A percentile compares a stretch with the other conserved stretches of the same genome.
phyloP scores from a whole-genome alignment of 208 protist species.

The Acanthamoeba pearcei region DNA sequence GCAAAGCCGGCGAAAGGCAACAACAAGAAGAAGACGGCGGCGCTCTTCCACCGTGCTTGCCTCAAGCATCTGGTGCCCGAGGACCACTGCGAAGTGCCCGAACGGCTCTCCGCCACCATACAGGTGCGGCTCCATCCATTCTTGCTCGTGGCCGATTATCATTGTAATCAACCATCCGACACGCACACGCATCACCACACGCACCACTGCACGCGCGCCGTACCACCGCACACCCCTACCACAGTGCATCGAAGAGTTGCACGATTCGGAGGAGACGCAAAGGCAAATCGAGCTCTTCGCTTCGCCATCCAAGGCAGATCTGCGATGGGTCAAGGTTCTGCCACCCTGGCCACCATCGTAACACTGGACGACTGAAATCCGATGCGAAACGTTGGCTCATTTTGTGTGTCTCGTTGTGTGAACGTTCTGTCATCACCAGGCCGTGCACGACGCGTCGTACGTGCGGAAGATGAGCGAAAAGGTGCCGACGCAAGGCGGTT shows the following conservation, averaged over 20 bases:
- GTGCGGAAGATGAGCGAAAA: constrained; percentile 51
- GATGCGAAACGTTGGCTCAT: no score
- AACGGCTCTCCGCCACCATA: constrained; percentile 72
- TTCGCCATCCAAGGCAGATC: constrained; percentile 9
- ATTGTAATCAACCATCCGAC: background rate
- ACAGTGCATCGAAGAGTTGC: constrained; percentile 65
- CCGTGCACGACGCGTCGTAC: constrained; percentile 35
- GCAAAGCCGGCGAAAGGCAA: background rate
- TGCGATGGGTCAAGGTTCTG: constrained; percentile 63
- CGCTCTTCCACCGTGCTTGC: constrained; percentile 75
- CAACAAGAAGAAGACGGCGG: constrained; percentile 33
- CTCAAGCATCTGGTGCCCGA: constrained; percentile 77
- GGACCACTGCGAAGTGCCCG: constrained; percentile 78
- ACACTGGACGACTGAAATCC: background rate
- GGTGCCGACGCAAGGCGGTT: constrained; percentile 58
- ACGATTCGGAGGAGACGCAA: constrained; percentile 13
- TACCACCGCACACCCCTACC: background rate
- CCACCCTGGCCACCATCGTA: background rate
- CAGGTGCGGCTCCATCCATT: background rate
- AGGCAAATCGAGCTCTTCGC: constrained; percentile 67
- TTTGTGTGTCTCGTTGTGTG: background rate
- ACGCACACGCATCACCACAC: constrained; percentile 17
- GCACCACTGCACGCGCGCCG: background rate
- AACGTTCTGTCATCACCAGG: background rate
- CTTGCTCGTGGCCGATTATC: background rate